Percentiles rank a stretch among this genome's conserved stretches.
phyloP scores from a whole-genome alignment of 1,284 basidiomycete genomes.

The Trametes versicolor region DNA sequence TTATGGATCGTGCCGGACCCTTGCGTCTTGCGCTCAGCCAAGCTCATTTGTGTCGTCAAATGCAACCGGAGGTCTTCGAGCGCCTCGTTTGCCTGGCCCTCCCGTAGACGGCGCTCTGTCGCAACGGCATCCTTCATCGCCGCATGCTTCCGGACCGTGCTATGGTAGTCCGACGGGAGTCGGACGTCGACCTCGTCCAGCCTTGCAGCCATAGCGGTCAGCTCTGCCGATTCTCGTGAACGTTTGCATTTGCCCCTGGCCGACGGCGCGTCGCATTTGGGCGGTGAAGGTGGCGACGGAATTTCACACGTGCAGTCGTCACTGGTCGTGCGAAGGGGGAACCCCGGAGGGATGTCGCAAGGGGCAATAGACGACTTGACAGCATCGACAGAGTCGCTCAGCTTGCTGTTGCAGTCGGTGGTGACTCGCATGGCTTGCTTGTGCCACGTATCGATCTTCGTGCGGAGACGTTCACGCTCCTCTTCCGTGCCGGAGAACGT shows the following conservation, averaged over 20 bases:
- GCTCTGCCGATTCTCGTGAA: neutral
- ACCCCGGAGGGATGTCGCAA: neutral
- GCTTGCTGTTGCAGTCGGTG: neutral
- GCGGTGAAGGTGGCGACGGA: neutral
- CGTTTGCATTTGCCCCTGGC: neutral
- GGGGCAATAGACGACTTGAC: neutral
- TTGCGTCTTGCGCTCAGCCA: neutral
- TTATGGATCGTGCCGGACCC: neutral
- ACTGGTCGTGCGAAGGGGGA: neutral
- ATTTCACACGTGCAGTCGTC: neutral
- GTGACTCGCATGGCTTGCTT: too few species aligned
- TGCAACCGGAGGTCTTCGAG: neutral
- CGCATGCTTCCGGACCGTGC: neutral
- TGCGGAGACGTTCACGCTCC: too few species aligned
- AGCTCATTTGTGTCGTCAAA: neutral
- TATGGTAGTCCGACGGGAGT: slow-evolving; percentile 1
- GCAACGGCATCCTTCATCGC: neutral
- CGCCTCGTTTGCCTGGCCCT: slow-evolving; percentile 4
- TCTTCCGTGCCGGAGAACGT: neutral
- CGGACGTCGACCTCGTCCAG: neutral
- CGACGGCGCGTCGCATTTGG: neutral
- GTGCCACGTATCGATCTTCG: too few species aligned
- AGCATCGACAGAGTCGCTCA: neutral
- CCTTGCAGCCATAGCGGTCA: neutral
- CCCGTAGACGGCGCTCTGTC: neutral